Evolutionary conservation across 495 filamentous ascomycete species (phyloP).

Genomic region (Xylaria acuta): DNA sequence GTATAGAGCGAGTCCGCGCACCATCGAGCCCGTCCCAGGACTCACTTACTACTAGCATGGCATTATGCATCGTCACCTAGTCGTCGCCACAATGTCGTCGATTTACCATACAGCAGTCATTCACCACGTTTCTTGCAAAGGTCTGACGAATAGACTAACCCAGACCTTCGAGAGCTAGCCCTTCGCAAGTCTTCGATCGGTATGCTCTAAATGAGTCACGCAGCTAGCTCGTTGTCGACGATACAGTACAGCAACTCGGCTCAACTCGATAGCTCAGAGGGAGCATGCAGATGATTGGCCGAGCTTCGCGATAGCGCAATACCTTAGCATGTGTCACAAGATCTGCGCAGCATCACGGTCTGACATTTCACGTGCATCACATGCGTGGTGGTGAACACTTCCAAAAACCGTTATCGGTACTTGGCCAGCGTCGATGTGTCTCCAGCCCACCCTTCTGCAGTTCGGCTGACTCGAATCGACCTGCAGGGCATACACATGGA

Average conservation of each 20-base stretch:
- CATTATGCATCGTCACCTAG: neutral
- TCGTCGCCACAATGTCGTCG: conserved; percentile 1
- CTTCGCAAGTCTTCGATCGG: neutral
- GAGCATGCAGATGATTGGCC: conserved; percentile 1
- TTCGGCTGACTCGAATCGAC: neutral
- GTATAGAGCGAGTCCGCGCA: neutral
- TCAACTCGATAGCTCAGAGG: neutral
- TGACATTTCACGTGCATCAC: conserved; percentile 28
- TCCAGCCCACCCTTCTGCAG: conserved; percentile 1
- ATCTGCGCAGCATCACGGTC: conserved; percentile 19
- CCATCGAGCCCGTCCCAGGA: neutral
- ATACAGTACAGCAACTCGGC: neutral
- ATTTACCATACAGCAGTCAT: neutral
- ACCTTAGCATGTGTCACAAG: conserved; percentile 13
- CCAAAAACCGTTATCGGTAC: conserved; percentile 18
- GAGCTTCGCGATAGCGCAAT: conserved; percentile 9
- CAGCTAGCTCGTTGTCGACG: neutral
- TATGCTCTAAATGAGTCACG: conserved; percentile 1
- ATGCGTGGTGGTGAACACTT: conserved; percentile 1
- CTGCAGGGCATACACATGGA: neutral
- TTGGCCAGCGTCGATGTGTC: neutral
- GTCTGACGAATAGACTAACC: neutral
- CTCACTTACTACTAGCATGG: neutral
- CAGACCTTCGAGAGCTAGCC: neutral
- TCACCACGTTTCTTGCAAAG: neutral